Percentiles rank a stretch among this genome's conserved stretches.
These are phyloP conservation scores for Diplodia corticola DNA, from an alignment of 2,329 filamentous ascomycete genomes.

Conservation along the genomic window DNA sequence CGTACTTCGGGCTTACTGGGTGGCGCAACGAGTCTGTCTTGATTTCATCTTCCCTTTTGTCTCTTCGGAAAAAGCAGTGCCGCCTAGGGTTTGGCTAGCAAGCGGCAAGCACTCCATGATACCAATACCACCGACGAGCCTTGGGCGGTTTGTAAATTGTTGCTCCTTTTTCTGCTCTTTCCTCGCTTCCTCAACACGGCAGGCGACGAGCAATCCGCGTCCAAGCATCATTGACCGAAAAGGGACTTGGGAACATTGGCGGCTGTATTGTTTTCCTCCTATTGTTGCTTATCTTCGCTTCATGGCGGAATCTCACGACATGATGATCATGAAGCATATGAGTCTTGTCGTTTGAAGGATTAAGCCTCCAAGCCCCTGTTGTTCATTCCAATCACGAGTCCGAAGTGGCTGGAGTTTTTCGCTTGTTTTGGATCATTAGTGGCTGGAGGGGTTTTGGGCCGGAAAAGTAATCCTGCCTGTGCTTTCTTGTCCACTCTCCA, in stretches of 20 bases:
- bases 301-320: background rate
- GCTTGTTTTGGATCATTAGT: background rate
- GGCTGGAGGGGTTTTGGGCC: background rate
- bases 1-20: background rate
- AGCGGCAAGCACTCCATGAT: conserved; percentile 4
- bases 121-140: conserved; percentile 9
- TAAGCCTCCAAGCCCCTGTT: background rate
- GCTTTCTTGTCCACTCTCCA: background rate
- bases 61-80: background rate
- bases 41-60: background rate
- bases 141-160: conserved; percentile 19
- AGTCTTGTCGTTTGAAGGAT: conserved; percentile 1
- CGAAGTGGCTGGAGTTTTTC: background rate
- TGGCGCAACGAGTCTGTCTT: conserved; percentile 1
- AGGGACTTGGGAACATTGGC: background rate
- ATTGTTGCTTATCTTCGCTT: background rate
- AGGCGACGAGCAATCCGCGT: conserved; percentile 4
- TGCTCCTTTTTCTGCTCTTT: background rate
- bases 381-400: background rate
- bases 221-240: conserved; percentile 12
- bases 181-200: background rate
- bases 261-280: background rate
- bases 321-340: background rate
- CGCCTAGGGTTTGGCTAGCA: background rate
- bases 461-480: background rate